Evolutionary conservation across 768 basidiomycete genomes (phyloP).

Genomic region (Rhizopogon vesiculosus): DNA sequence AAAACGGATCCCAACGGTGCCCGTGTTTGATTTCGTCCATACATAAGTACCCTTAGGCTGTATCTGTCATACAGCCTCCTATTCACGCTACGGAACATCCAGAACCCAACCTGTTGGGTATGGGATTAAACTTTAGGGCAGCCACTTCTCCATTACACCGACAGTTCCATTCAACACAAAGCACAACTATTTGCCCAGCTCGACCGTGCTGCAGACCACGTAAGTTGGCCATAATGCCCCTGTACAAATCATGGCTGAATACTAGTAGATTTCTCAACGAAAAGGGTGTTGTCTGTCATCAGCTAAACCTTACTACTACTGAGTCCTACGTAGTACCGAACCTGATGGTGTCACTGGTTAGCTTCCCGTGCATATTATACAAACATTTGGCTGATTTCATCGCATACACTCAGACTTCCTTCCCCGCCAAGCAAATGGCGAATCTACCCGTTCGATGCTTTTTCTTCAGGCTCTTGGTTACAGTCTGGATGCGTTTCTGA

Average conservation of each 20-base stretch:
- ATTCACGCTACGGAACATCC: conserved; percentile 38
- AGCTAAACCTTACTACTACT: no score
- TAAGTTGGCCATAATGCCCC: conserved; percentile 9
- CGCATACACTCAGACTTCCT: conserved; percentile 56
- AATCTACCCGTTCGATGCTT: conserved; percentile 56
- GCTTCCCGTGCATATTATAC: neutral
- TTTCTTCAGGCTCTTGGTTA: conserved; percentile 22
- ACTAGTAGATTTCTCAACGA: conserved; percentile 71
- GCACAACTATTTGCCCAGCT: conserved; percentile 79
- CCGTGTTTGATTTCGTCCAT: neutral
- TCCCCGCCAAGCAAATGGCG: conserved; percentile 48
- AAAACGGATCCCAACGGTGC: neutral
- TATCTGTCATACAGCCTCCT: neutral
- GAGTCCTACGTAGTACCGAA: no score
- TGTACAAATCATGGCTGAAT: neutral
- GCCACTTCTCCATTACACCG: conserved; percentile 88
- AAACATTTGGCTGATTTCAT: conserved; percentile 2
- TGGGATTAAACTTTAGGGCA: conserved; percentile 58
- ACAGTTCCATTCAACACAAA: conserved; percentile 65
- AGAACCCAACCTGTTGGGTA: conserved; percentile 34
- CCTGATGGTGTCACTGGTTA: conserved; percentile 77
- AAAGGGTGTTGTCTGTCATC: conserved; percentile 78
- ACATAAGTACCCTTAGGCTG: neutral
- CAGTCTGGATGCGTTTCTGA: no score
- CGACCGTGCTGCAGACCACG: conserved; percentile 87